Conservation (phyloP, 257 asterid genomes). For the Petunia axillaris region DNA sequence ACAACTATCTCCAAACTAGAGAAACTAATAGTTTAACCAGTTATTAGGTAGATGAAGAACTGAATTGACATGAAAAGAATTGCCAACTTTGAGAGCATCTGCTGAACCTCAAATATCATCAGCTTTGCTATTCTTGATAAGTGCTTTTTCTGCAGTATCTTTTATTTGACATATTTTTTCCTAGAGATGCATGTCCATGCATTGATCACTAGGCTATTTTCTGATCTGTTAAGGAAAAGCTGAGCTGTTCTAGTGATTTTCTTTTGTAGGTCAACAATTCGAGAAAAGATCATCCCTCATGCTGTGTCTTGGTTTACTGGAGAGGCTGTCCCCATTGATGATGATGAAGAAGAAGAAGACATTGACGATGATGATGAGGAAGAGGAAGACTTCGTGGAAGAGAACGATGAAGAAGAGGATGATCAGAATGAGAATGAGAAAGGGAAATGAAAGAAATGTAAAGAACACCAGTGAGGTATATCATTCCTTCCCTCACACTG, state of each 20-base stretch:
- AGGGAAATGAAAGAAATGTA: conserved; percentile 62
- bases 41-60: background rate
- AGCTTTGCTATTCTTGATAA: conserved; percentile 1
- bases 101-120: background rate
- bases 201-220: background rate
- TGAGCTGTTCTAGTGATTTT: background rate
- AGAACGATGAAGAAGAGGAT: conserved; percentile 50
- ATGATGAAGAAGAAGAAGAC: conserved; percentile 43
- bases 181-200: background rate
- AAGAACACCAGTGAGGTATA: background rate
- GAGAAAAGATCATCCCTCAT: conserved; percentile 87
- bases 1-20: background rate
- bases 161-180: background rate
- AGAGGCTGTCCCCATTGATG: conserved; percentile 73
- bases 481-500: background rate
- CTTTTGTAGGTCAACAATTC: conserved; percentile 67
- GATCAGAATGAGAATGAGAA: conserved; percentile 39
- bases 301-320: conserved; percentile 97
- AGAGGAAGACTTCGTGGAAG: conserved; percentile 37
- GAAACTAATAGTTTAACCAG: background rate
- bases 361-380: conserved; percentile 27
- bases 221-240: background rate
- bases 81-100: background rate
- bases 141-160: conserved; percentile 2
- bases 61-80: conserved; percentile 2